Percentiles rank a stretch among this genome's conserved stretches.
Conservation (phyloP, 2,329 filamentous ascomycete genomes). For the Zalaria obscura region DNA sequence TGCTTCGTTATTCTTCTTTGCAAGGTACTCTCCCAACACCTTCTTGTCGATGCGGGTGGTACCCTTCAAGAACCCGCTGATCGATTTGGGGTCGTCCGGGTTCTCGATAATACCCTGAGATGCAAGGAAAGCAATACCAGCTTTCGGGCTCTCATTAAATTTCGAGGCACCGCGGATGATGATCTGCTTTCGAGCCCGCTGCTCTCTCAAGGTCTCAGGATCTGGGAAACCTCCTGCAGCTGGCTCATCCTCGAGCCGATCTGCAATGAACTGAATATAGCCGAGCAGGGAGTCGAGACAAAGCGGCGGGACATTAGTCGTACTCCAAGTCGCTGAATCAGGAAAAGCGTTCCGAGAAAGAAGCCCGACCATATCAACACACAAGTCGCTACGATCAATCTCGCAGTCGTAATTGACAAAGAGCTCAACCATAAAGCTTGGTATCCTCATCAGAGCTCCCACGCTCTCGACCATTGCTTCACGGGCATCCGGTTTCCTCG, state of each 20-base stretch:
- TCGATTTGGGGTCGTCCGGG: constrained; percentile 55
- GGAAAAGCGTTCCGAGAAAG: constrained; percentile 89
- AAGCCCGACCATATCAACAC: constrained; percentile 87
- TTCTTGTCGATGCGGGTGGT: constrained; percentile 84
- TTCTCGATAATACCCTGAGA: constrained; percentile 75
- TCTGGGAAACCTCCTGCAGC: constrained; percentile 52
- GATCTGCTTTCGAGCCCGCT: constrained; percentile 67
- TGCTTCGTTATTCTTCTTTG: constrained; percentile 78
- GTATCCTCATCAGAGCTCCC: constrained; percentile 80
- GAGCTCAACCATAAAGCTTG: constrained; percentile 85
- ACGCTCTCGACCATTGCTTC: constrained; percentile 98
- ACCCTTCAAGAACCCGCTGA: constrained; percentile 77
- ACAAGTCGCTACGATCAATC: constrained; percentile 77
- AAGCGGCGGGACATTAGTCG: constrained; percentile 88
- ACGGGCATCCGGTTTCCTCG: constrained; percentile 82
- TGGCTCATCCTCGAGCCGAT: constrained; percentile 63
- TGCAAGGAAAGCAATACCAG: constrained; percentile 71
- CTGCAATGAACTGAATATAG: constrained; percentile 83
- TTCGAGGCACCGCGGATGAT: constrained; percentile 79
- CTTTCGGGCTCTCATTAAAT: constrained; percentile 92
- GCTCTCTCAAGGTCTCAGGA: constrained; percentile 48
- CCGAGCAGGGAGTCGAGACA: constrained; percentile 85
- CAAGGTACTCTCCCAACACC: constrained; percentile 79
- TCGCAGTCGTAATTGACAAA: constrained; percentile 99
- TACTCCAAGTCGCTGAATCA: constrained; percentile 97